A percentile compares a stretch with the other conserved stretches of the same genome.
Conservation (phyloP, 129 eudicot genomes). For the Heracleum sosnowskyi region DNA sequence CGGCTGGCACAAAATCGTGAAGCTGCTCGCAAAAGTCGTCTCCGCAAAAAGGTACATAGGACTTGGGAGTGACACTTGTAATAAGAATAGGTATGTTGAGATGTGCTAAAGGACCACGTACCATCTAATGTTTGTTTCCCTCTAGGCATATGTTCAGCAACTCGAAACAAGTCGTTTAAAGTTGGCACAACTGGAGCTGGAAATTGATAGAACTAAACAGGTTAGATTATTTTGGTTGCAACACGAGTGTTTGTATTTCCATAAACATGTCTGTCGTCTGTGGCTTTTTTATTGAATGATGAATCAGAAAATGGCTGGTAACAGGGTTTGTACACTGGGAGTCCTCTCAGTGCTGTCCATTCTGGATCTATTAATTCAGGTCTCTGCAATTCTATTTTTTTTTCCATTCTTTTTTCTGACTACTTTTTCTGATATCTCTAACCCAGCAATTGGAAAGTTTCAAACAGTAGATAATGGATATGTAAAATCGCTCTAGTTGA, state of each 20-base stretch:
- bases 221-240: slow-evolving; percentile 19
- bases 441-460: neutral
- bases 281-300: slow-evolving; percentile 3
- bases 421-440: neutral
- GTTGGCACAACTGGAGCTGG: slow-evolving; percentile 75
- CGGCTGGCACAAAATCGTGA: slow-evolving; percentile 98
- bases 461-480: no score
- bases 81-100: neutral
- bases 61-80: neutral
- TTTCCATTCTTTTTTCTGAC: neutral
- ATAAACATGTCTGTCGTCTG: neutral
- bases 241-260: neutral
- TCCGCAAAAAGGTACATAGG: slow-evolving; percentile 64
- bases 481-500: neutral
- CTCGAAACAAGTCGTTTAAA: slow-evolving; percentile 82
- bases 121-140: neutral
- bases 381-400: slow-evolving; percentile 3
- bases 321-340: slow-evolving; percentile 54
- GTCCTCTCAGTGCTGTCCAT: slow-evolving; percentile 34
- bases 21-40: slow-evolving; percentile 92
- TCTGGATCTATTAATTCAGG: slow-evolving; percentile 54
- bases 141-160: slow-evolving; percentile 87
- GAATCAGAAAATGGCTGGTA: slow-evolving; percentile 14
- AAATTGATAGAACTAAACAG: slow-evolving; percentile 79
- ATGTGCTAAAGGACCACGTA: neutral